Evolutionary conservation across 1,139 yeast genomes (phyloP).

Genomic region (Suhomyces taliae): DNA sequence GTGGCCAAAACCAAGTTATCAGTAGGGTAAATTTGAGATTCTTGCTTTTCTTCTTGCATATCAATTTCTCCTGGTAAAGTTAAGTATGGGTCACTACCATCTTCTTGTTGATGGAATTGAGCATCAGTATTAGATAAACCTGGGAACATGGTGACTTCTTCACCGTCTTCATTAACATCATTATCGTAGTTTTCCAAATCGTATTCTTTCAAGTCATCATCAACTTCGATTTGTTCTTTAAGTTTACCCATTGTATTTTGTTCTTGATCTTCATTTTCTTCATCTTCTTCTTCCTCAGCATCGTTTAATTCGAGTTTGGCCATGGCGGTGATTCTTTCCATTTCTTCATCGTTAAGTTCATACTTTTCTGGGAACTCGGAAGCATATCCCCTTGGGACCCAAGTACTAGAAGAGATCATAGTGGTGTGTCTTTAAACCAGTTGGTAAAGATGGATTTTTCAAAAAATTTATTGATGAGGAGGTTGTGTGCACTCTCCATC

Average conservation of each 20-base stretch:
- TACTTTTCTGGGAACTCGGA: slow-evolving; percentile 89
- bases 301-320: slow-evolving; percentile 81
- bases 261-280: slow-evolving; percentile 32
- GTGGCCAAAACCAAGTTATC: slow-evolving; percentile 90
- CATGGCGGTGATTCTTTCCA: slow-evolving; percentile 84
- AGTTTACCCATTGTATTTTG: slow-evolving; percentile 22
- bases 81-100: slow-evolving; percentile 72
- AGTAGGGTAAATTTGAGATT: slow-evolving; percentile 82
- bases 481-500: not conserved
- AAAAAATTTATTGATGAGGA: slow-evolving; percentile 3
- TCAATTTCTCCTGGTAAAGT: slow-evolving; percentile 71
- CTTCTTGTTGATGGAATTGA: slow-evolving; percentile 52
- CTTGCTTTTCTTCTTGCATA: slow-evolving; percentile 69
- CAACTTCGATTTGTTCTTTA: slow-evolving; percentile 57
- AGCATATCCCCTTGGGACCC: slow-evolving; percentile 98
- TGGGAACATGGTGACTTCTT: slow-evolving; percentile 64
- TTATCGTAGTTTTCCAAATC: slow-evolving; percentile 84
- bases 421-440: slow-evolving; percentile 1
- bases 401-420: slow-evolving; percentile 89
- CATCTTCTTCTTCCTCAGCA: slow-evolving; percentile 62
- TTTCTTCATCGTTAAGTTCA: slow-evolving; percentile 86
- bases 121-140: slow-evolving; percentile 58
- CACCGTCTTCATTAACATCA: slow-evolving; percentile 53
- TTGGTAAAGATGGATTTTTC: slow-evolving; percentile 4
- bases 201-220: slow-evolving; percentile 85